Base-by-base conservation (phyloP, 2,329 filamentous ascomycete genomes). In the Chaetoscypha palmicola region DNA sequence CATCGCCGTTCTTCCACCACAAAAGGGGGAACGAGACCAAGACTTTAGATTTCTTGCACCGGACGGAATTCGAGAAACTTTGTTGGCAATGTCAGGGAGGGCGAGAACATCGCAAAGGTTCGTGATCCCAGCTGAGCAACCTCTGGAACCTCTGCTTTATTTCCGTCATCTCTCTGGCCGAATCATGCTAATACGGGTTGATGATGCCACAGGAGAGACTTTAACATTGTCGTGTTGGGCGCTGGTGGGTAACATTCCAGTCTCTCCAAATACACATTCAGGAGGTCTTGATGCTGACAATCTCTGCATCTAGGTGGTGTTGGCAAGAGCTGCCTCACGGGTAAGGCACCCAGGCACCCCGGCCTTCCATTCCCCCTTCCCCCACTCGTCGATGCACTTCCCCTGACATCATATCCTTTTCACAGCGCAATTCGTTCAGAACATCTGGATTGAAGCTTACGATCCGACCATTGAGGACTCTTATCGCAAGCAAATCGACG, bases 311-410 rank as follows among this genome's bases (percentile, higher is more conserved):
- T 58, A 81, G 79, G 82, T 64, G 82, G 82, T 59, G 82, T 86
- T 56, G 82, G 81, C 48, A 86, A 86, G 64, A 85, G 80, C 62
- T 86, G 81, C 70, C 70, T 86, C 54, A 86, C 82, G 60, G 80
- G 81, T 84, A 73, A 61, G 65, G 55, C 50, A 19, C 34, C 41
- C 22, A 20, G 45, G 34, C 11, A n/a, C n/a, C n/a, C n/a, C n/a
- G n/a, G n/a, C n/a, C n/a, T n/a, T n/a, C n/a, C n/a, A n/a, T n/a
- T n/a, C n/a, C n/a, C n/a, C n/a, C n/a, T n/a, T n/a, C n/a, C n/a
- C n/a, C n/a, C n/a, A n/a, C n/a, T n/a, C n/a, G n/a, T n/a, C n/a
- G n/a, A n/a, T n/a, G n/a, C 61, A 37, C 62, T 9, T 19, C 14
- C 35, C 38, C 46, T 43, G 36, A 52, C 23, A 24, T 36, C 14